These are phyloP conservation scores for Pestalotiopsis sp. DNA, from an alignment of 2,329 filamentous ascomycete species.

Conservation along the genomic window DNA sequence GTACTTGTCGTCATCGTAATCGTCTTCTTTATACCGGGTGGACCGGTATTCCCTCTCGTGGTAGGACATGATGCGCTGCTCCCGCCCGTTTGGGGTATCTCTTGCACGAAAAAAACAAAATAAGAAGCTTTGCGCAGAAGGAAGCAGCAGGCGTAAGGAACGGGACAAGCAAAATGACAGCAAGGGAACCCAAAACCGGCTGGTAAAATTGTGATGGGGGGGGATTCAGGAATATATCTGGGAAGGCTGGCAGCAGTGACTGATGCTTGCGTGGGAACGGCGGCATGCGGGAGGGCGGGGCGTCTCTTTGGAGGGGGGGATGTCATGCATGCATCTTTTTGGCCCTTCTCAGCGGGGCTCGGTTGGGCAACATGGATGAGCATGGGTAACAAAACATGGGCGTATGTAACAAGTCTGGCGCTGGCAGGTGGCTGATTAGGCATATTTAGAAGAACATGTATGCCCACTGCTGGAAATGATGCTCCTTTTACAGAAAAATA, in stretches of 20 bases:
- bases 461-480: neutral
- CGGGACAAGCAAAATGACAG: neutral
- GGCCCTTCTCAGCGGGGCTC: constrained; percentile 3
- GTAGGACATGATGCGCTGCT: constrained; percentile 14
- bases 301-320: neutral
- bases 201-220: neutral
- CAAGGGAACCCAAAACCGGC: neutral
- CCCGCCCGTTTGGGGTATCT: neutral
- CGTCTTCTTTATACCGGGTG: constrained; percentile 17
- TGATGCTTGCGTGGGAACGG: constrained; percentile 10
- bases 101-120: neutral
- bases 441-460: neutral
- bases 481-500: neutral
- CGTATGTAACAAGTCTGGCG: neutral
- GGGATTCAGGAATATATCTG: constrained; percentile 10
- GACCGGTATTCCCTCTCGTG: constrained; percentile 18
- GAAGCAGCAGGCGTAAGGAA: neutral
- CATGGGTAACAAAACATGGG: neutral
- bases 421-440: too few relatives aligned
- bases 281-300: constrained; percentile 3
- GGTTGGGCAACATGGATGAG: neutral
- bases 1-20: constrained; percentile 29
- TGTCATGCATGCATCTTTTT: neutral
- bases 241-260: constrained; percentile 10
- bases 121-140: neutral